Evolutionary conservation across 2,329 filamentous ascomycete genomes (phyloP), one percentile per base, ranked within the genome.

Genomic region (Penicillium sp.): DNA sequence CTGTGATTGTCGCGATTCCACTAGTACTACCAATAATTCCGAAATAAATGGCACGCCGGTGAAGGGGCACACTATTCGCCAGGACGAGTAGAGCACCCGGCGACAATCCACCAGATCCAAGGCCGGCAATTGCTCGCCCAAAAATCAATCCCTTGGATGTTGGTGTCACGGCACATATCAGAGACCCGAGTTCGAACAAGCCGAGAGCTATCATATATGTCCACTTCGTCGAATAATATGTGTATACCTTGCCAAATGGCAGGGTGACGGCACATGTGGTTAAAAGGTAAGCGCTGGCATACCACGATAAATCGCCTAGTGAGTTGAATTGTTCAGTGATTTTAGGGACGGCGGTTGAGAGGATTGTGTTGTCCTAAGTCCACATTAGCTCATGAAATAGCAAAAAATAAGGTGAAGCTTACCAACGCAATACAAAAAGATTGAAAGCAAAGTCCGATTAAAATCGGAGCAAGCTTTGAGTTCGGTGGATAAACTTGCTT

Each of bases 261-360:
- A 78, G 67, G 14, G 75, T 73, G 36, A 79, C 70, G 1, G 75
- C 71, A 54, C 73, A 75, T 5, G 69, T 72, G 1, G 77, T 77
- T 22, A 80, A 61, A 6, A 78, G 67, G 60, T 78, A 78, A 5
- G 75, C 70, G 19, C 72, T 75, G 25, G 75, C 75, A 56, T 81
- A 80, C 78, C 79, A 81, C 22, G 77, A 77, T 2, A 81, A 64
- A 53, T 80, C 77, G 11, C 69, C 67, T 17, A 78, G 62, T 12
- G 76, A 75, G 36, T 79, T 67, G 59, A 81, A 81, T 26, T 78
- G 63, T 55, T 78, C 72, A 1, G 78, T 79, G 37, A 81, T 80
- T 22, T 67, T 69, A 5, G 78, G 78, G 28, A 80, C 75, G 1
- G 78, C 78, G 3, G 75, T 79, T 5, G 74, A 71, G 31, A 80